Evolutionary conservation across 768 basidiomycete genomes (phyloP).

Genomic region (Suillus brevipes): DNA sequence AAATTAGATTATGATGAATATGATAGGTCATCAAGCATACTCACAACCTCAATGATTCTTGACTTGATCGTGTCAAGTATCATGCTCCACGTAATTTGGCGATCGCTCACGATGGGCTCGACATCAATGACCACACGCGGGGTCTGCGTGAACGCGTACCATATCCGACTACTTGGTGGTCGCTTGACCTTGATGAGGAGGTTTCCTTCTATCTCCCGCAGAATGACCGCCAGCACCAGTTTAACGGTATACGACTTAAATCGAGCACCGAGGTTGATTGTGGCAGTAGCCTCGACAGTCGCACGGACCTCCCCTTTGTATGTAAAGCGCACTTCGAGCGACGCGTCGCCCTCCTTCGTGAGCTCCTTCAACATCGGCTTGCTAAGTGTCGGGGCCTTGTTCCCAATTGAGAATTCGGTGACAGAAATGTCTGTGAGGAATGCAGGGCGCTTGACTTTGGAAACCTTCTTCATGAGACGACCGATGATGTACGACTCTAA

Average conservation of each 20-base stretch:
- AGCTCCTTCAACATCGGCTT: conserved; percentile 99
- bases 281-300: conserved; percentile 86
- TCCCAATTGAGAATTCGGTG: conserved; percentile 87
- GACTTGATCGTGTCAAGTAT: conserved; percentile 89
- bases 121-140: conserved; percentile 89
- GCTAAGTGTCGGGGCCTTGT: conserved; percentile 80
- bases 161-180: conserved; percentile 94
- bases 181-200: conserved; percentile 85
- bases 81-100: conserved; percentile 94
- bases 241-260: conserved; percentile 92
- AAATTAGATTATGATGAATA: conserved; percentile 51
- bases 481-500: conserved; percentile 85
- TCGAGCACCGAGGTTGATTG: conserved; percentile 77
- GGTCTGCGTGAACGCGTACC: conserved; percentile 88
- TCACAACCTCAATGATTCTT: conserved; percentile 81
- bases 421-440: conserved; percentile 86
- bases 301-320: conserved; percentile 90
- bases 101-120: conserved; percentile 91
- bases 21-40: conserved; percentile 28
- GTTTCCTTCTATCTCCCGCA: conserved; percentile 91
- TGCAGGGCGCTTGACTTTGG: conserved; percentile 85
- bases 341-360: conserved; percentile 89
- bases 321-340: conserved; percentile 79
- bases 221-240: conserved; percentile 82
- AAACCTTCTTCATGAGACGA: conserved; percentile 89